A percentile compares a stretch with the other conserved stretches of the same genome.
Conservation (phyloP, 495 filamentous ascomycete species). For the Hypoxylon lienhwacheense region DNA sequence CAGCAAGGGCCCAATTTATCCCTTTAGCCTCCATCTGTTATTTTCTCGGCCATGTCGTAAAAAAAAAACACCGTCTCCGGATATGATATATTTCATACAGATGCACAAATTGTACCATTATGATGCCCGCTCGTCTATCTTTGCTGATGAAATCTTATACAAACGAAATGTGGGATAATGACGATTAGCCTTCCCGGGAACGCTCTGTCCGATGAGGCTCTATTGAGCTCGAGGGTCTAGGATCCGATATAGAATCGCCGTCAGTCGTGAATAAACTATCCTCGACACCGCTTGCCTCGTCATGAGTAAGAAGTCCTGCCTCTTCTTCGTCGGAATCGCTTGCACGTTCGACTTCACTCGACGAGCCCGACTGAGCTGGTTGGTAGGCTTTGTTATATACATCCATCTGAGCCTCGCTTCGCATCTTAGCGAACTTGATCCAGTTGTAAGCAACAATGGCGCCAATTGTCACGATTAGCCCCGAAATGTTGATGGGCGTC, state of each 20-base stretch:
- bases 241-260: conserved; percentile 38
- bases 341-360: conserved; percentile 28
- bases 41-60: conserved; percentile 1
- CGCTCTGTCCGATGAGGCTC: conserved; percentile 35
- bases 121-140: conserved; percentile 15
- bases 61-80: conserved; percentile 2
- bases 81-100: conserved; percentile 22
- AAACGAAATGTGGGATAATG: conserved; percentile 16
- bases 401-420: conserved; percentile 62
- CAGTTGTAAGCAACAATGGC: conserved; percentile 93
- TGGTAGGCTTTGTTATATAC: conserved; percentile 41
- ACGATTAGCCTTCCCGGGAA: conserved; percentile 31
- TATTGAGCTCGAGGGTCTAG: conserved; percentile 27
- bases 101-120: conserved; percentile 26
- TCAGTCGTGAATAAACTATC: conserved; percentile 37
- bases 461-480: conserved; percentile 81
- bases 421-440: conserved; percentile 90
- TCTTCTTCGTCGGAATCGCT: conserved; percentile 40
- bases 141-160: conserved; percentile 10
- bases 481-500: conserved; percentile 85
- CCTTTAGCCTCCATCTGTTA: conserved; percentile 5
- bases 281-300: conserved; percentile 39
- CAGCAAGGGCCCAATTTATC: background rate
- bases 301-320: conserved; percentile 32
- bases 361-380: conserved; percentile 32